Conservation (phyloP, 2,329 filamentous ascomycete species). For the Cordyceps javanica region DNA sequence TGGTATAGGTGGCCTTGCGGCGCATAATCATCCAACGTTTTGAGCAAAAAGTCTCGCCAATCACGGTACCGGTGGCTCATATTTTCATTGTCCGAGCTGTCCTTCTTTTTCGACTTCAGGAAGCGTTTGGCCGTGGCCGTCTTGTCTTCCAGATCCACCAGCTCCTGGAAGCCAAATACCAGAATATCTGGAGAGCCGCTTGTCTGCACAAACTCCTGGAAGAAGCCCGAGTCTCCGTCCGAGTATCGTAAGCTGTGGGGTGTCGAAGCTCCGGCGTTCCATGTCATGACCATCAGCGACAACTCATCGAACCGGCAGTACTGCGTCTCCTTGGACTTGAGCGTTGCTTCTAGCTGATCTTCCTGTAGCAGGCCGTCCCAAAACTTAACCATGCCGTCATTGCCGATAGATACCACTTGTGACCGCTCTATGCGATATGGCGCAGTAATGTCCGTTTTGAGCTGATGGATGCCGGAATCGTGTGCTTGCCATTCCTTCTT, state of each 20-base stretch:
- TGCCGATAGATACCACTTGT: conserved; percentile 81
- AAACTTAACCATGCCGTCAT: conserved; percentile 73
- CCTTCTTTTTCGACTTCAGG: conserved; percentile 82
- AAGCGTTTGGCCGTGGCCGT: conserved; percentile 94
- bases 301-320: conserved; percentile 85
- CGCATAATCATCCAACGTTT: conserved; percentile 78
- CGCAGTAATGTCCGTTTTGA: conserved; percentile 73
- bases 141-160: conserved; percentile 98
- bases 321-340: conserved; percentile 76
- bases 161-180: conserved; percentile 94
- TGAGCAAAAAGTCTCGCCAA: conserved; percentile 85
- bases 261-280: conserved; percentile 97
- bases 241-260: conserved; percentile 71
- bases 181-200: conserved; percentile 80
- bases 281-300: conserved; percentile 76
- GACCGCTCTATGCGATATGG: conserved; percentile 78
- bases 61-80: conserved; percentile 98
- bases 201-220: conserved; percentile 71
- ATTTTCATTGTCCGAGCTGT: conserved; percentile 72
- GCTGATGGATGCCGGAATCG: conserved; percentile 70
- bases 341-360: conserved; percentile 86
- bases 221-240: conserved; percentile 66
- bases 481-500: conserved; percentile 96
- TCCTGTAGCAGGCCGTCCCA: conserved; percentile 95
- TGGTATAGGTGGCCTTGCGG: conserved; percentile 72